Base-by-base conservation (phyloP, 225 moss, liverwort and hornwort genomes). In the Ulota crispa region DNA sequence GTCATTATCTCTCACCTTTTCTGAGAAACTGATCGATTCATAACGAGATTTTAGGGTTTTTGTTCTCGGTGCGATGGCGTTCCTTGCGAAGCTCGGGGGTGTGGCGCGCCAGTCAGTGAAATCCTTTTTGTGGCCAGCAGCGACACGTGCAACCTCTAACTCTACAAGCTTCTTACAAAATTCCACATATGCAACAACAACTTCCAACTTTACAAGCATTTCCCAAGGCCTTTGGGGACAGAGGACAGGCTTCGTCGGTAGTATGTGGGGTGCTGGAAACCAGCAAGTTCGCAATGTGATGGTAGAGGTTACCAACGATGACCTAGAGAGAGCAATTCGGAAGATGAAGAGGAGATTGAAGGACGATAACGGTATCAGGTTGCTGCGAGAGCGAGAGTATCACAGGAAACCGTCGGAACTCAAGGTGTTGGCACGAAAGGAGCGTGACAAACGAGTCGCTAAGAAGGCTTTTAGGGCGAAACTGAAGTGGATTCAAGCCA, bases 291-390 rank as follows among this genome's bases (percentile, higher is more conserved):
- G 97, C 27, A 86, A 73, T 72, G 91, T 97, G 65, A 91, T 95
- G 87, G 97, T 97, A 4, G 97, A 97, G 64, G 97, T 97, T 24
- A 85, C 80, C 4, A 89, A 90, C 23, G 95, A 95, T 43, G 93
- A 97, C 83, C 57, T 97, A 63, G 97, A 97, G 62, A 85, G 92
- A 59, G 97, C 95, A 0, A 89, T 97, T 61, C 88, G 97, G 47
- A 93, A 90, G 81, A 93, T 95, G 97, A 97, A 89, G 92, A 92
- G 97, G 85, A 92, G 80, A 53, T 82, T 95, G 84, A 97, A 95
- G 82, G 97, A 95, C 31, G 97, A 97, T 68, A 87, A 87, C 0
- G 88, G 93, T 24, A 89, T 97, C 82, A 90, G 77, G 72, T 63
- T 76, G 74, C 81, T 97, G 69, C 87, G 95, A 76, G 93, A 94